Percentiles rank a stretch among this genome's conserved stretches.
phyloP scores from a whole-genome alignment of 345 rosid genomes.

The Eutrema yunnanense region DNA sequence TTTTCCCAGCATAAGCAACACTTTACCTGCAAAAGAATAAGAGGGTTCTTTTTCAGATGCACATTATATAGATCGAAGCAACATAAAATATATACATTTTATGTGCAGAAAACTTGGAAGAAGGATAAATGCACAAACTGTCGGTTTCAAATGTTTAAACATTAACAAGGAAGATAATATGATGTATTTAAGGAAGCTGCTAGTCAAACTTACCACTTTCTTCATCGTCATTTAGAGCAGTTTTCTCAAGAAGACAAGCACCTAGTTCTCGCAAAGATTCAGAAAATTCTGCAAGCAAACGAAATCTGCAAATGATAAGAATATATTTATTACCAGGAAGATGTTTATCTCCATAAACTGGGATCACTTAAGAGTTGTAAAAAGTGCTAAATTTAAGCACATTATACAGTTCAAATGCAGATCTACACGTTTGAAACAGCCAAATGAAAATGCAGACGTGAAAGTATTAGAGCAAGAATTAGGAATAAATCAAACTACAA shows the following conservation, averaged over 20 bases:
- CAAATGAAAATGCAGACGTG: not conserved
- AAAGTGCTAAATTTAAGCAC: not conserved
- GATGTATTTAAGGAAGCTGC: not conserved
- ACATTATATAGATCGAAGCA: not conserved
- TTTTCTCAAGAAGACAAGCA: constrained; percentile 74
- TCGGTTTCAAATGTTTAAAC: not conserved
- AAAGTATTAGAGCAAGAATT: not conserved
- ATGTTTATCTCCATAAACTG: constrained; percentile 4
- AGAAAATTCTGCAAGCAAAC: constrained; percentile 74
- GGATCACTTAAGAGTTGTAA: not conserved
- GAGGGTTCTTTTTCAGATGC: not conserved
- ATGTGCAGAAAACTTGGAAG: not conserved
- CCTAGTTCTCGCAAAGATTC: constrained; percentile 89
- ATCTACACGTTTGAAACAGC: not conserved
- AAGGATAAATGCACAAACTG: not conserved
- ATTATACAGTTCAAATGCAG: too few species aligned
- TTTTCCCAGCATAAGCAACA: constrained; percentile 82
- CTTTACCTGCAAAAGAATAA: constrained; percentile 52
- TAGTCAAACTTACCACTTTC: constrained; percentile 61
- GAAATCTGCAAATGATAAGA: constrained; percentile 28
- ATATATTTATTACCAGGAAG: constrained; percentile 15
- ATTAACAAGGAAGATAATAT: not conserved
- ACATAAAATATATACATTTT: not conserved
- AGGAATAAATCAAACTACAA: not conserved
- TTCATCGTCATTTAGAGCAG: constrained; percentile 72